Evolutionary conservation across 1,139 yeast species (phyloP), one percentile per base, ranked within the genome.

Genomic region (Kluyveromyces sp.): DNA sequence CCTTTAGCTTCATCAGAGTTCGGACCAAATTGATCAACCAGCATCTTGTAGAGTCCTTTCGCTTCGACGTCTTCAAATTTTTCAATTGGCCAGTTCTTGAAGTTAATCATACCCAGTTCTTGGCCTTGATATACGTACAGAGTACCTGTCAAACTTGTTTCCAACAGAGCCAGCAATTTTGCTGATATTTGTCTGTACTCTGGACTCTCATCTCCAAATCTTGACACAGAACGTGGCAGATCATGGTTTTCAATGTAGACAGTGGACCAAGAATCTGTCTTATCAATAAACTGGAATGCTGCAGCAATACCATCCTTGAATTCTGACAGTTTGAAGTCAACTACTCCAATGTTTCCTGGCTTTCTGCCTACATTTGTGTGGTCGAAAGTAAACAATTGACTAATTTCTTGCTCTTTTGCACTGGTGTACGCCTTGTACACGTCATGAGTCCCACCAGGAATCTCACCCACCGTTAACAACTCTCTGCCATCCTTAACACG

Each of bases 121-220:
- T 77, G 82, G 43, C 82, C 82, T 58, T 77, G 81, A 57, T 77
- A 77, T 34, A 77, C 61, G 60, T 68, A 77, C 46, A 76, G 63
- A 7, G 83, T 77, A 41, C 83, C 83, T 22, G 78, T 71, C 51
- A 75, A 67, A 3, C 77, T 53, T 11, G 69, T 51, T 52, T 71
- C 70, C 54, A 77, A 62, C 45, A 73, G 53, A 3, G 78, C 67
- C 49, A 77, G 57, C 58, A 76, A 62, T 56, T 77, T 75, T 18
- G 76, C 76, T 26, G 76, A 68, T 45, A 61, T 55, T 33, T 46
- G 56, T 32, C 64, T 53, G 49, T 57, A 64, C 44, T 67, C 60
- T 16, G 66, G 64, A 29, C 68, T 54, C 40, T 66, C 69, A 55
- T 71, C 67, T 37, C 76, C 79, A 52, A 75, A 76, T 51, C 81